Evolutionary conservation across 768 basidiomycete species (phyloP).

Genomic region (Hemileccinum impolitum): DNA sequence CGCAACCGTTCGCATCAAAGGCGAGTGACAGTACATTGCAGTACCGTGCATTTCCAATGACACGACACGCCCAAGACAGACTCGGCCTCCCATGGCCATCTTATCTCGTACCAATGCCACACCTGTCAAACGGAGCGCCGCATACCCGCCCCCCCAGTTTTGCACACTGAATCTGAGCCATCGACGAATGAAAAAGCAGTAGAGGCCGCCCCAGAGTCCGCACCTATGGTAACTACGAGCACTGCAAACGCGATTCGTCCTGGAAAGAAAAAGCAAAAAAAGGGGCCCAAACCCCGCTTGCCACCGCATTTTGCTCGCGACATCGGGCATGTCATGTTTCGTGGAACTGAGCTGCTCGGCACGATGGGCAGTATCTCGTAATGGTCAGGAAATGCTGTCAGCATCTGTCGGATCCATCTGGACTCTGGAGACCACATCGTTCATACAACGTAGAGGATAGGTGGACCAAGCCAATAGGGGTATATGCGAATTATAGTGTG

Average conservation of each 20-base stretch:
- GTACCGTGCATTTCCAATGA: constrained; percentile 9
- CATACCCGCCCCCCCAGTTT: constrained; percentile 57
- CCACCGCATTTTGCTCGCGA: constrained; percentile 62
- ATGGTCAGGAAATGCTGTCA: neutral
- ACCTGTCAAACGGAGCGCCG: constrained; percentile 55
- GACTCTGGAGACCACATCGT: neutral
- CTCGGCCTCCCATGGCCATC: constrained; percentile 48
- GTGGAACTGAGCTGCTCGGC: constrained; percentile 53
- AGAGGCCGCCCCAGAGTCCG: neutral
- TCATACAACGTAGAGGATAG: neutral
- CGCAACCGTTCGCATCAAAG: constrained; percentile 58
- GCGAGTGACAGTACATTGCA: constrained; percentile 36
- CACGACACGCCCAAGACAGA: constrained; percentile 28
- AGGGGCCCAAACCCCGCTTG: constrained; percentile 32
- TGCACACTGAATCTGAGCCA: neutral
- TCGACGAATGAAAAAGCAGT: neutral
- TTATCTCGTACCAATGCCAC: constrained; percentile 56
- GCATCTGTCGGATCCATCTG: neutral
- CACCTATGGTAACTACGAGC: neutral
- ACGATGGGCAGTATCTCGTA: neutral
- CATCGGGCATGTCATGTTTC: constrained; percentile 63
- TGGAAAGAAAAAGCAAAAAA: constrained; percentile 12
- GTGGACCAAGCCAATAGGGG: neutral
- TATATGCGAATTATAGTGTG: neutral
- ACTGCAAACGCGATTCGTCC: neutral